These are phyloP conservation scores for Nemophila menziesii DNA, from an alignment of 257 asterid genomes.

Conservation along the genomic window DNA sequence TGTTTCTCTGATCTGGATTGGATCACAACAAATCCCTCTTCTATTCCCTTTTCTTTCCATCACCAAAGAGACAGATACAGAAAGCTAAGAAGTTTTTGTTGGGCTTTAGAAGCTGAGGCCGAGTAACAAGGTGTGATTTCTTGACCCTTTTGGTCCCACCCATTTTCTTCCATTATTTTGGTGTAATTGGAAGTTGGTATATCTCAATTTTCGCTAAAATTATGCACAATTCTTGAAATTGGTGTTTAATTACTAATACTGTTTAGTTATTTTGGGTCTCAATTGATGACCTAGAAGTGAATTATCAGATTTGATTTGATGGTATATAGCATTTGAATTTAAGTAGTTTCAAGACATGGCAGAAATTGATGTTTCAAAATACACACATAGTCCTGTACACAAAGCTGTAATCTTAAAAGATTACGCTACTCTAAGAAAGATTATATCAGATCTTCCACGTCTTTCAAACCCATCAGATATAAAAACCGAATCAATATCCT, in stretches of 20 bases:
- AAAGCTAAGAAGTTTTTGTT: slow-evolving; percentile 8
- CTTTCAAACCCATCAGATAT: background rate
- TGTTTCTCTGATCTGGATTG: slow-evolving; percentile 51
- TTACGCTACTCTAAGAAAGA: background rate
- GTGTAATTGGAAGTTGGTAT: background rate
- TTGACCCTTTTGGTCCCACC: slow-evolving; percentile 18
- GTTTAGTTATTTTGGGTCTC: background rate
- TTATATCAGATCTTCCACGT: background rate
- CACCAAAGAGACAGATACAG: too few species aligned
- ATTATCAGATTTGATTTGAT: too few species aligned
- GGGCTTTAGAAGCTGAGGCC: slow-evolving; percentile 7
- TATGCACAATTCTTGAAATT: background rate
- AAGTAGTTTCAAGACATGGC: background rate
- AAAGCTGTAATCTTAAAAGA: background rate
- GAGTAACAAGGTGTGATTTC: slow-evolving; percentile 28
- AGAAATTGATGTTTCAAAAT: background rate
- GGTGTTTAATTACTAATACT: background rate
- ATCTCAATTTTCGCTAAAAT: background rate
- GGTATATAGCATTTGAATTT: too few species aligned
- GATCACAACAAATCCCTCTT: too few species aligned
- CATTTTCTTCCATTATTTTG: background rate
- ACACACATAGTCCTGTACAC: slow-evolving; percentile 3
- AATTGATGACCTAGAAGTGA: background rate
- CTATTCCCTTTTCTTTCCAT: too few species aligned
- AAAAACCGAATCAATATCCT: background rate